Evolutionary conservation across 2,329 filamentous ascomycete genomes (phyloP), one percentile per base, ranked within the genome.

Genomic region (Didymellaceae sp.): DNA sequence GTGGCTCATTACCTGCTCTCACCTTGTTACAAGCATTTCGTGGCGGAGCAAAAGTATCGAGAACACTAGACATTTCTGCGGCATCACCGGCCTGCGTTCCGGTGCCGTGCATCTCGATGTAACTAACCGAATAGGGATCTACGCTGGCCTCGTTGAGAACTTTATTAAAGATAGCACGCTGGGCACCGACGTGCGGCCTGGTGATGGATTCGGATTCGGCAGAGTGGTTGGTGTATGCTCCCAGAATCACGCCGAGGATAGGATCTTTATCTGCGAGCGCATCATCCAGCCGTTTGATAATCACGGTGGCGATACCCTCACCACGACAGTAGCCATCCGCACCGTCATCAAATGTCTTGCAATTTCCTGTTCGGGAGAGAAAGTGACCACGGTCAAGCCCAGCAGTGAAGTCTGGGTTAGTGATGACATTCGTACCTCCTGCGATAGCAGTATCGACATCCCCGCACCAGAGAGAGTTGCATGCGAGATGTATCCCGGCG

Each of bases 191-290:
- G 37, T 55, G 34, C 1, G 66, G 57, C 8, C 42, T 21, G 1
- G 66, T 68, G 32, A 69, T 67, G 6, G 62, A 65, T 1, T 31
- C 33, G 1, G 61, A 28, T 2, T 58, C 45, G 2, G 37, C 45
- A 1, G 73, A 76, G 46, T 79, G 73, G 38, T 80, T 80, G 2
- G 72, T 75, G 3, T 55, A 63, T 1, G 72, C 62, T 2, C 61
- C 70, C 2, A 50, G 37, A 16, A 73, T 64, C 8, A 67, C 58
- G 7, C 45, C 70, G 7, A 65, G 56, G 14, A 51, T 70, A 8
- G 53, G 74, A 58, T 80, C 77, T 2, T 63, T 64, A 20, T 68
- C 59, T 1, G 58, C 61, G 5, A 66, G 28, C 7, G 70, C 70
- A 41, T 71, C 70, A 7, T 57, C 53, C 2, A 68, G 48, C 0